Conservation (phyloP, 306 rosid genomes). For the Castanopsis chinensis region DNA sequence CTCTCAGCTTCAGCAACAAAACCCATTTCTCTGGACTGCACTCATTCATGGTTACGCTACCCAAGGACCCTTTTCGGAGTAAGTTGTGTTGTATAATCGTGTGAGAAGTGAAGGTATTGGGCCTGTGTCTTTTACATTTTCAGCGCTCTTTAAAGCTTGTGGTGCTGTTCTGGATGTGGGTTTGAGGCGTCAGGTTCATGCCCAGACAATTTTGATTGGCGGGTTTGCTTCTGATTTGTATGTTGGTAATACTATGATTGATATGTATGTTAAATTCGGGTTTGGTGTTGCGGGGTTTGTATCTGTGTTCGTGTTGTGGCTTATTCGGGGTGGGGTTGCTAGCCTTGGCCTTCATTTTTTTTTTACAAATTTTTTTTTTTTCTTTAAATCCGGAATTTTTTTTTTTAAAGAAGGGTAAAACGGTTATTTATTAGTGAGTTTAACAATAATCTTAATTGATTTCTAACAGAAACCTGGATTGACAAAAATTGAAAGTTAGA, state of each 20-base stretch:
- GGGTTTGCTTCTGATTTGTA: constrained; percentile 65
- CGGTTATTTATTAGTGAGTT: no score
- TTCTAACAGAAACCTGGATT: no score
- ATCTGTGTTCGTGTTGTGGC: no score
- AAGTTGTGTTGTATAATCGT: constrained; percentile 39
- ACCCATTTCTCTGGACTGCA: constrained; percentile 83
- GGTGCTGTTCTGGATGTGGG: constrained; percentile 21
- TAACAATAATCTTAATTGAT: no score
- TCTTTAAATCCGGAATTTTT: no score
- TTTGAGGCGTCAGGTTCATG: constrained; percentile 67
- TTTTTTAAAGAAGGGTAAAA: no score
- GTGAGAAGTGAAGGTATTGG: constrained; percentile 44
- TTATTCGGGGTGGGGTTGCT: no score
- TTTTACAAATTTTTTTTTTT: no score
- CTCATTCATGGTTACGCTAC: constrained; percentile 63
- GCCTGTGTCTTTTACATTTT: constrained; percentile 76
- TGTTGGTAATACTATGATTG: constrained; percentile 64
- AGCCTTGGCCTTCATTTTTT: no score
- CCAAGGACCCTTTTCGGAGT: constrained; percentile 45
- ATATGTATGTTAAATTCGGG: constrained; percentile 74
- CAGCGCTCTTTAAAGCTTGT: constrained; percentile 65
- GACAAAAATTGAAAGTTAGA: no score
- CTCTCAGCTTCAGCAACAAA: no score
- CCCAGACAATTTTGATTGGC: constrained; percentile 63
- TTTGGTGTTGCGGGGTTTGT: no score